Base-by-base conservation (phyloP, 148 eudicot species). In the Pouteria glomerata region DNA sequence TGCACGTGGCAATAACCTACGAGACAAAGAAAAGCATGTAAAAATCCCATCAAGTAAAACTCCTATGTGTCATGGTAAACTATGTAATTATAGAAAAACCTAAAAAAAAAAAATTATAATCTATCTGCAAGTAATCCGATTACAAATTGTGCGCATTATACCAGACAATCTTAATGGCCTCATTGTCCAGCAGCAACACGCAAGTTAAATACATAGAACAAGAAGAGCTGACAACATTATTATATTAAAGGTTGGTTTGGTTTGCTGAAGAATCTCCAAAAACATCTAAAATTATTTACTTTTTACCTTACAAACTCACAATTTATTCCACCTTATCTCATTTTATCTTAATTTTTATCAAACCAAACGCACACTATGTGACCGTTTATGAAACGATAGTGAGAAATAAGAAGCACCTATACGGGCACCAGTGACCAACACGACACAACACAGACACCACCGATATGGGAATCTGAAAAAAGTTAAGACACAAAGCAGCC, bases 1-100 rank as follows among this genome's bases (percentile, higher is more conserved):
- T 39, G 74, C 82, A 58, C 78, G 83, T 39, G 89, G 89, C 77
- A 80, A 81, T 66, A 77, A 57, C 80, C 98, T 90, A 77, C 48
- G 47, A 75, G 18, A 72, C 76, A 37, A 74, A 59, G 58, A 19
- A n/a, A 60, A 68, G 39, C 26, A 4, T 26, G 44, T 30, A 10
- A 66, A 66, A 48, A 47, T 48, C 39, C 27, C 2, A 0, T 21
- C 13, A 30, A 48, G 34, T 66, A 44, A 27, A 16, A 48, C 39
- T 66, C 41, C 70, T 33, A 30, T 33, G 47, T 66, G 57, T 10
- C 56, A 48, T 48, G 31, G 57, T 29, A 66, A 33, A 65, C 21
- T 44, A 51, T 24, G 4, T 4, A 6, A 66, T 10, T 39, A 8
- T 4, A 39, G 8, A 4, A 8, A 8, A 39, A n/a, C n/a, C n/a